Base-by-base conservation (phyloP, 805 yeast species). In the Peterozyma xylosa region DNA sequence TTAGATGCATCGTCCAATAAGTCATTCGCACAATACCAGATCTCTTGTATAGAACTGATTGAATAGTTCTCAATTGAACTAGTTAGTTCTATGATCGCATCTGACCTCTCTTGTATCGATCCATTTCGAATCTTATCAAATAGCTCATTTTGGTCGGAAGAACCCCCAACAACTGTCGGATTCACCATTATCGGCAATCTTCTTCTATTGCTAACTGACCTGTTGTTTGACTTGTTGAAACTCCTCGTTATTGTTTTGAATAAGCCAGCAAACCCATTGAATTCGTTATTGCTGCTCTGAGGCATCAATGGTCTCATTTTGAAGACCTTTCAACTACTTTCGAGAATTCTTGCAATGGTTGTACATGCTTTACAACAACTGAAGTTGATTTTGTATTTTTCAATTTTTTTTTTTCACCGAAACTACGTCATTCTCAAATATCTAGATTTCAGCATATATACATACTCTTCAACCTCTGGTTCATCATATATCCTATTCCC, bases 1-100 rank as follows among this genome's bases (percentile, higher is more conserved):
- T 58, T 56, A 0, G 63, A 56, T 7, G 27, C 30, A 14, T 33
- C 5, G 6, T 64, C 64, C 41, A 85, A 68, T 57, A 82, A 60
- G 41, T 71, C 76, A 47, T 74, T 65, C 0, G 83, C 81, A 42
- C 79, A 62, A 57, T 81, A 78, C 96, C 96, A 87, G 1, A 86
- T 68, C 48, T 84, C 89, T 0, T 86, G 80, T 3, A 86, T 69
- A 2, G 83, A 73, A 0, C 81, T 68, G 2, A 79, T 70, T 3
- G 80, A 66, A 41, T 70, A 71, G 39, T 70, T 73, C 17, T 71
- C 71, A 2, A 86, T 59, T 3, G 77, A 66, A 2, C 69, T 69
- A 6, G 74, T 62, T 36, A 87, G 59, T 16, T 70, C 59, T 2
- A 64, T 66, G 0, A 85, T 79, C 0, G 84, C 79, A 1, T 71